Conservation (phyloP, 176 grass and related monocot species). For the Eremochloa ophiuroides region DNA sequence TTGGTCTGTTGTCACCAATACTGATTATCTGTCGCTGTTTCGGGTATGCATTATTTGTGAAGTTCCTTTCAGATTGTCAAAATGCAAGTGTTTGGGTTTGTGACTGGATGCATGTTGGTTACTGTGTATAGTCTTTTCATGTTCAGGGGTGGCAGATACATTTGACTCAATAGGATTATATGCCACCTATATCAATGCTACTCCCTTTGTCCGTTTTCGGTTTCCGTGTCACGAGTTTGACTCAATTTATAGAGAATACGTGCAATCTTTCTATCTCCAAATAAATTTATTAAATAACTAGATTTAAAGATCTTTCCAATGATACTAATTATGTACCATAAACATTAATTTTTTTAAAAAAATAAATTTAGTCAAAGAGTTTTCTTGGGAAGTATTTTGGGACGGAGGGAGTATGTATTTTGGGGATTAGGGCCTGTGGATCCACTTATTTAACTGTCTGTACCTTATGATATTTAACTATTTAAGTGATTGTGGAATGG, state of each 20-base stretch:
- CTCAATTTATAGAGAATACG: too few relatives aligned
- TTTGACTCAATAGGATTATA: slow-evolving; percentile 5
- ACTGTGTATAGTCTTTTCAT: background rate
- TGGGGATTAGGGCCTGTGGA: background rate
- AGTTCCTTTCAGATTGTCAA: background rate
- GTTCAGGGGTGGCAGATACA: background rate
- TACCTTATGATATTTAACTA: background rate
- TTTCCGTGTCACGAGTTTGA: too few relatives aligned
- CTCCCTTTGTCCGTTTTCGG: too few relatives aligned
- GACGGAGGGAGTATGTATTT: too few relatives aligned
- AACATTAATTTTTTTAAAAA: too few relatives aligned
- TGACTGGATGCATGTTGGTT: background rate
- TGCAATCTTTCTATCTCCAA: too few relatives aligned
- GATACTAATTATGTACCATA: too few relatives aligned
- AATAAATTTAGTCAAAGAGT: too few relatives aligned
- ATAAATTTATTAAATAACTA: too few relatives aligned
- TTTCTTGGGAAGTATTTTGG: too few relatives aligned
- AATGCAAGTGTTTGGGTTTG: background rate
- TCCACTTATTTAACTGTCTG: background rate
- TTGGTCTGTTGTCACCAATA: background rate
- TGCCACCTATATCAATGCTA: background rate
- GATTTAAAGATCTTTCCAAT: too few relatives aligned
- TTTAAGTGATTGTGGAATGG: background rate
- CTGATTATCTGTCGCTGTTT: background rate
- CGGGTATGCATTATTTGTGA: background rate